phyloP scores from a whole-genome alignment of 2,329 filamentous ascomycete species.

The Fusarium pseudograminearum region DNA sequence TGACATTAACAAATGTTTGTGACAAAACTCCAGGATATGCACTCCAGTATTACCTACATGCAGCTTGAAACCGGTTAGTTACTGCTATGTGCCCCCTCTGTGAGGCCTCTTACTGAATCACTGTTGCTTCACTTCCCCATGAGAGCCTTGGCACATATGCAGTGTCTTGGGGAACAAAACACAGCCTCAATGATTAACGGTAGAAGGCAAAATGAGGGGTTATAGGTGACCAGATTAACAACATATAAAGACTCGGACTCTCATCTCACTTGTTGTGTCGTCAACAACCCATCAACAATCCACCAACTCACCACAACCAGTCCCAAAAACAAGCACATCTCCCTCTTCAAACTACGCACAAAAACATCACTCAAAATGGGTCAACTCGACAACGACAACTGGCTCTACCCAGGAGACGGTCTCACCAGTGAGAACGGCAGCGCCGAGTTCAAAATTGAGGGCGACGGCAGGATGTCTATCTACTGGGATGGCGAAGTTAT shows the following conservation, averaged over 20 bases:
- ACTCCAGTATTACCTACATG: background rate
- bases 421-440: slow-evolving; percentile 49
- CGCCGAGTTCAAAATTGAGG: slow-evolving; percentile 51
- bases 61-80: background rate
- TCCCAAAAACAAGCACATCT: background rate
- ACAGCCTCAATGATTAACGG: background rate
- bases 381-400: slow-evolving; percentile 50
- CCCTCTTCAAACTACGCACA: slow-evolving; percentile 27
- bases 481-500: slow-evolving; percentile 48
- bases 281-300: background rate
- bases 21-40: background rate
- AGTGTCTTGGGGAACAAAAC: background rate
- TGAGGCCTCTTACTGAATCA: slow-evolving; percentile 12
- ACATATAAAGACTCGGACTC: background rate
- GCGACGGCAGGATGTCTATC: slow-evolving; percentile 50
- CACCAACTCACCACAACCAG: background rate
- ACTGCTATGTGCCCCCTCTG: background rate
- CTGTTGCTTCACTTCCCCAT: background rate
- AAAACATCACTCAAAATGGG: slow-evolving; percentile 1
- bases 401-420: slow-evolving; percentile 48
- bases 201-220: background rate
- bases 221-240: background rate
- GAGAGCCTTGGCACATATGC: slow-evolving; percentile 25
- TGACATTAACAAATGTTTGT: background rate
- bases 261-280: rapidly evolving